These are phyloP conservation scores for Myriangium duriaei DNA, from an alignment of 2,329 filamentous ascomycete species.

Conservation along the genomic window DNA sequence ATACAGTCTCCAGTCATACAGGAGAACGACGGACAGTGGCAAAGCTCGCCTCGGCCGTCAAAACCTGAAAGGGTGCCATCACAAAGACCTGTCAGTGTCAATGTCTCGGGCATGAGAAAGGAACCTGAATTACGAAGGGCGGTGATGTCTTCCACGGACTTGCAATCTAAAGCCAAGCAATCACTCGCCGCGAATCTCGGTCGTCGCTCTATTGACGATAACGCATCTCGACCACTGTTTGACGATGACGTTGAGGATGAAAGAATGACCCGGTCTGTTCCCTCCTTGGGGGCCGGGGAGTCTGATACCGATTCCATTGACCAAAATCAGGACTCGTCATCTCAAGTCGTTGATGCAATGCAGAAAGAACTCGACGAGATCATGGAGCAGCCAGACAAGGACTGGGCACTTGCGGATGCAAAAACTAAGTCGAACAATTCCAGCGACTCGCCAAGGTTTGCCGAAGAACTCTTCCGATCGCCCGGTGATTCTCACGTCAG, in stretches of 20 bases:
- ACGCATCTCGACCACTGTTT: constrained; percentile 49
- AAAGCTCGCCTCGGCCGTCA: constrained; percentile 3
- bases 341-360: constrained; percentile 78
- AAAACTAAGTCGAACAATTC: constrained; percentile 38
- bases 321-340: constrained; percentile 49
- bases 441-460: constrained; percentile 31
- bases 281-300: constrained; percentile 72
- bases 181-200: constrained; percentile 32
- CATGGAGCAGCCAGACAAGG: constrained; percentile 57
- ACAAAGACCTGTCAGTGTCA: constrained; percentile 6
- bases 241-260: constrained; percentile 71
- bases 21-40: constrained; percentile 1
- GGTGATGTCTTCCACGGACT: constrained; percentile 48
- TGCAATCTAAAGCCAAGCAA: constrained; percentile 26
- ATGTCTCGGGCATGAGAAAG: constrained; percentile 11
- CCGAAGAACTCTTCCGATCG: constrained; percentile 36
- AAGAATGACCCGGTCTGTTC: constrained; percentile 60
- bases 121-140: constrained; percentile 43
- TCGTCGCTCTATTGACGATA: constrained; percentile 61
- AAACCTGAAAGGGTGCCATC: constrained; percentile 6
- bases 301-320: constrained; percentile 55
- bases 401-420: constrained; percentile 49
- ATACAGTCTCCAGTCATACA: constrained; percentile 1
- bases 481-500: constrained; percentile 44
- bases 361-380: constrained; percentile 87